phyloP scores from a whole-genome alignment of 2,329 filamentous ascomycete genomes.

The Cordyceps militaris region DNA sequence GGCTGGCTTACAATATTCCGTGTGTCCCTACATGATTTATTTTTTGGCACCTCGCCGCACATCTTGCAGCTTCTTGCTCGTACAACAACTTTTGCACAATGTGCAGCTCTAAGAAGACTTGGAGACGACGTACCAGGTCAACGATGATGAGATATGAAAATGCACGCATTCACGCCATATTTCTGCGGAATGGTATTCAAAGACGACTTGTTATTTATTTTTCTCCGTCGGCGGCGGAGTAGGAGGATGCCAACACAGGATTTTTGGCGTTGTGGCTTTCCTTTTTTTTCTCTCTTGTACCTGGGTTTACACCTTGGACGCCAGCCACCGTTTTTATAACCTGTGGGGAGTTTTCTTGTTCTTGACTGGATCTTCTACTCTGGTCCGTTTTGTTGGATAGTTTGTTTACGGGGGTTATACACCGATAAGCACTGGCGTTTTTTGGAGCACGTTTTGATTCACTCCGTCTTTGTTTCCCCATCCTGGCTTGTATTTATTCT shows the following conservation, averaged over 20 bases:
- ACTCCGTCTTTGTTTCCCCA: conserved; percentile 6
- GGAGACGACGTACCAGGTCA: conserved; percentile 13
- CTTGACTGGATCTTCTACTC: neutral
- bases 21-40: too few relatives aligned
- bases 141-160: conserved; percentile 13
- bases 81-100: conserved; percentile 1
- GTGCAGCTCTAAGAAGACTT: conserved; percentile 10
- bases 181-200: conserved; percentile 15
- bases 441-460: conserved; percentile 10
- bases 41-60: conserved; percentile 8
- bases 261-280: neutral
- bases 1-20: neutral
- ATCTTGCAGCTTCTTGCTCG: conserved; percentile 21
- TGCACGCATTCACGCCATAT: neutral
- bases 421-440: conserved; percentile 14
- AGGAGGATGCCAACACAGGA: neutral
- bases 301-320: neutral
- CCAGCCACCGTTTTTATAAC: conserved; percentile 9
- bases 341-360: neutral
- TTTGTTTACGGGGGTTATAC: conserved; percentile 10
- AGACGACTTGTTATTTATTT: conserved; percentile 11
- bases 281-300: neutral
- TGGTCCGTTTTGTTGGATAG: conserved; percentile 18
- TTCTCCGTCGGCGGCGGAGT: neutral
- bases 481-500: neutral